Conservation (phyloP, 2,329 filamentous ascomycete genomes). For the Xylariaceae sp. region DNA sequence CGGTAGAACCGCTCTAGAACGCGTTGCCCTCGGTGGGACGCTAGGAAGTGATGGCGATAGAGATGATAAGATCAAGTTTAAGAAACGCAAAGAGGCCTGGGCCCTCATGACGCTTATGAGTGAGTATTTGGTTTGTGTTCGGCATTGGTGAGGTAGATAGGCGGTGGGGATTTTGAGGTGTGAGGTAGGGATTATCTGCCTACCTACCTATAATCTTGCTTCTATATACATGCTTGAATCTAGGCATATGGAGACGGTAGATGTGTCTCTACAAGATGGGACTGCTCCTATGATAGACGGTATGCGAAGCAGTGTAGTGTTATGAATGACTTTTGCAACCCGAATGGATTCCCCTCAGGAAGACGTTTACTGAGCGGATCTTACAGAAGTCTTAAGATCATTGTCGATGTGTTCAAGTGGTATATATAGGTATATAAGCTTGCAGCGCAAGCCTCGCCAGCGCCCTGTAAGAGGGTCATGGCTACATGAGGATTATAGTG, state of each 20-base stretch:
- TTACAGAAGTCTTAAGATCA: neutral
- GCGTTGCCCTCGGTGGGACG: conserved; percentile 65
- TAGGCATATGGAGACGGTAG: too few species aligned
- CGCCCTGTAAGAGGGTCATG: conserved; percentile 4
- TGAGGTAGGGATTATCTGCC: too few species aligned
- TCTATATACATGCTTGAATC: too few species aligned
- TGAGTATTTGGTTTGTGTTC: conserved; percentile 64
- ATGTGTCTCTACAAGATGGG: too few species aligned
- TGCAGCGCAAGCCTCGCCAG: conserved; percentile 11
- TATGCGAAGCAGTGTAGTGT: too few species aligned
- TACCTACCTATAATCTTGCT: too few species aligned
- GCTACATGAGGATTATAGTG: conserved; percentile 22
- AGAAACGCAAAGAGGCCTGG: conserved; percentile 82
- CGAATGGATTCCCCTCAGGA: too few species aligned
- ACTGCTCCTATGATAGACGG: too few species aligned
- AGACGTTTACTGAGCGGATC: too few species aligned
- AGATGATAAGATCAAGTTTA: conserved; percentile 54
- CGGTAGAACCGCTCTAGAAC: conserved; percentile 78
- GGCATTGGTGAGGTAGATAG: conserved; percentile 59
- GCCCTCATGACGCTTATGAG: conserved; percentile 62
- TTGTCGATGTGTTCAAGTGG: neutral
- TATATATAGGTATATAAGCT: conserved; percentile 15
- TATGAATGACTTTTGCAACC: too few species aligned
- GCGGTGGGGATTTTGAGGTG: too few species aligned
- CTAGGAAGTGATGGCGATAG: neutral